Conservation (phyloP, 768 basidiomycete genomes). For the Russula compacta region DNA sequence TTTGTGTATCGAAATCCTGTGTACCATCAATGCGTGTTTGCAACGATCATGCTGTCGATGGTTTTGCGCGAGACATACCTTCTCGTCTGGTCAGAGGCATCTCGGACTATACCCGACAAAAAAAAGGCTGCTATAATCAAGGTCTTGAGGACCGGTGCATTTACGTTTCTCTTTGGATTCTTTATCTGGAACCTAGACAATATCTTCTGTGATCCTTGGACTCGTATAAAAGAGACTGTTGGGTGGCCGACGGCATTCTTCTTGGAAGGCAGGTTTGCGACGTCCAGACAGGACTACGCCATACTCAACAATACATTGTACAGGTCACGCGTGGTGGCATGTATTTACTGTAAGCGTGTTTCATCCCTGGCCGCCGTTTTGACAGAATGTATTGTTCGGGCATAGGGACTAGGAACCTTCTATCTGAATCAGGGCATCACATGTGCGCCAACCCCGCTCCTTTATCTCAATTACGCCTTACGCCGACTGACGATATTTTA, state of each 20-base stretch:
- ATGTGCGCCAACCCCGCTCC: conserved; percentile 22
- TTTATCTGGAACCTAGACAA: conserved; percentile 78
- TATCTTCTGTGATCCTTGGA: conserved; percentile 54
- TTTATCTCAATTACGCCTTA: neutral
- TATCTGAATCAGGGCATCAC: conserved; percentile 28
- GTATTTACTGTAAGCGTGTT: conserved; percentile 43
- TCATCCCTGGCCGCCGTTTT: neutral
- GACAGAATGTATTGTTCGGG: conserved; percentile 6
- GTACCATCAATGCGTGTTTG: conserved; percentile 75
- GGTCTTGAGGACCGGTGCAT: conserved; percentile 45
- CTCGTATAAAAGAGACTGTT: conserved; percentile 42
- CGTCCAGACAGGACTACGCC: neutral
- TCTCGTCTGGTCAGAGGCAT: conserved; percentile 35
- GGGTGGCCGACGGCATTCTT: conserved; percentile 63
- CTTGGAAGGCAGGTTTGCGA: conserved; percentile 41
- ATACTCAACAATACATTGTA: neutral
- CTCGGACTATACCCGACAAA: conserved; percentile 34
- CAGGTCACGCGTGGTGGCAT: conserved; percentile 74
- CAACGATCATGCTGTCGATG: conserved; percentile 40
- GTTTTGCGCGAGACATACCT: conserved; percentile 45
- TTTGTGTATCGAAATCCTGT: conserved; percentile 62
- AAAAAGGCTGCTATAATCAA: conserved; percentile 34
- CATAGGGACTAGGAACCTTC: conserved; percentile 26
- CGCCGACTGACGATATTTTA: neutral
- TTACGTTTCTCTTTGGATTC: conserved; percentile 55